These are phyloP conservation scores for Macrolepiota albuminosa DNA, from an alignment of 768 basidiomycete species.

Conservation along the genomic window DNA sequence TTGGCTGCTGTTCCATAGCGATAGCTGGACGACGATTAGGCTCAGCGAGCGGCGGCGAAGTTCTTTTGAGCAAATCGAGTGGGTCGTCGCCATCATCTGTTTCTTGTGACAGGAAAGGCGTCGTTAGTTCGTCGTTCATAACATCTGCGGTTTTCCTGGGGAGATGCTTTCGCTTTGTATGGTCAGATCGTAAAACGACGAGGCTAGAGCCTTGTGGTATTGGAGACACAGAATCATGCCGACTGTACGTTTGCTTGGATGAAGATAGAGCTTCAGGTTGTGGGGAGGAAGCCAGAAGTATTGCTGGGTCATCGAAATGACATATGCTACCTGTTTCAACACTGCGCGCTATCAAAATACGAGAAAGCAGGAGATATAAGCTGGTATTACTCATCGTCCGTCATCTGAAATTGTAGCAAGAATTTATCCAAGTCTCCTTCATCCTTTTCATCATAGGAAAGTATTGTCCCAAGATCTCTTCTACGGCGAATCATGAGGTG, in stretches of 20 bases:
- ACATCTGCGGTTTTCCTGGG: not conserved
- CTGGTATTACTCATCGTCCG: conserved; percentile 37
- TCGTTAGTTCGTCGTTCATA: not conserved
- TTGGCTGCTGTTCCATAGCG: not conserved
- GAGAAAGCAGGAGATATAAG: conserved; percentile 3
- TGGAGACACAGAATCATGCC: not conserved
- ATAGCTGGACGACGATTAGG: conserved; percentile 1
- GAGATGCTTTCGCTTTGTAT: not conserved
- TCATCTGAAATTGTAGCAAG: conserved; percentile 52
- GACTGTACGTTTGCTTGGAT: not conserved
- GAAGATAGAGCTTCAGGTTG: not conserved
- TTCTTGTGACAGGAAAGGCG: conserved; percentile 9
- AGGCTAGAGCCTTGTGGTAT: not conserved
- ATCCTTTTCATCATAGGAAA: conserved; percentile 34
- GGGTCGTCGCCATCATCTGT: conserved; percentile 32
- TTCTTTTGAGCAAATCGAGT: conserved; percentile 33
- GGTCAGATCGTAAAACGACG: not conserved
- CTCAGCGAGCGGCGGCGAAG: conserved; percentile 16
- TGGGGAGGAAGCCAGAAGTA: conserved; percentile 4
- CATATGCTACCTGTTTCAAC: conserved; percentile 36
- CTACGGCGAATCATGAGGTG: conserved; percentile 58
- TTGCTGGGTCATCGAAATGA: conserved; percentile 29
- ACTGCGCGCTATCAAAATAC: conserved; percentile 22
- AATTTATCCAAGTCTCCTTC: conserved; percentile 45
- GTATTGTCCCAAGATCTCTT: conserved; percentile 36